Conservation (phyloP, 805 yeast genomes). For the Kazachstania viticola region DNA sequence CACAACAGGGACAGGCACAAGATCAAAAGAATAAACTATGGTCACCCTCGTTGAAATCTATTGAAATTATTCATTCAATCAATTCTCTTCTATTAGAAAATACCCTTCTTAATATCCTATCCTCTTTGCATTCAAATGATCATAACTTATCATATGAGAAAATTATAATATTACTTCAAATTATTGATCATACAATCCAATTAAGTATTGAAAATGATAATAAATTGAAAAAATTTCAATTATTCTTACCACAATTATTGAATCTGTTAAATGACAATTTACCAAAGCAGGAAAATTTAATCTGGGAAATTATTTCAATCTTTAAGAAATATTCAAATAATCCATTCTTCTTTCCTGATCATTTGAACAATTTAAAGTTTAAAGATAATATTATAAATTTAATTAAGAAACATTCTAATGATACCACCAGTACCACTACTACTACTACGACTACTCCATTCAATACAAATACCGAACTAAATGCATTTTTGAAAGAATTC, state of each 20-base stretch:
- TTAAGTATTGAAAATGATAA: too few species aligned
- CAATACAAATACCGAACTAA: slow-evolving; percentile 14
- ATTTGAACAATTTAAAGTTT: neutral
- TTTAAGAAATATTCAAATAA: slow-evolving; percentile 2
- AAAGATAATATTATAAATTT: neutral
- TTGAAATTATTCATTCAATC: slow-evolving; percentile 23
- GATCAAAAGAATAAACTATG: slow-evolving; percentile 18
- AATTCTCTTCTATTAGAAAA: slow-evolving; percentile 10
- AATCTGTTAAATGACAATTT: too few species aligned
- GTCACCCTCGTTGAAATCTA: slow-evolving; percentile 20
- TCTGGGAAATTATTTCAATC: slow-evolving; percentile 7
- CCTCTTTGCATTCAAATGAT: too few species aligned
- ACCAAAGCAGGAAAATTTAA: too few species aligned
- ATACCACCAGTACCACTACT: neutral
- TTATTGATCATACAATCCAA: too few species aligned
- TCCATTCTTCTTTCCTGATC: neutral
- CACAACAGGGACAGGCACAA: too few species aligned
- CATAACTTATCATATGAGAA: too few species aligned
- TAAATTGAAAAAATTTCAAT: too few species aligned
- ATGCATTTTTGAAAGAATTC: slow-evolving; percentile 9
- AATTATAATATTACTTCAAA: too few species aligned
- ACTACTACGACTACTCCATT: slow-evolving; percentile 7
- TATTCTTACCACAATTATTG: too few species aligned
- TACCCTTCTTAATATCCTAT: slow-evolving; percentile 1
- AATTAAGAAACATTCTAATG: neutral